Evolutionary conservation across 768 basidiomycete genomes (phyloP).

Genomic region (Trametes meyenii): DNA sequence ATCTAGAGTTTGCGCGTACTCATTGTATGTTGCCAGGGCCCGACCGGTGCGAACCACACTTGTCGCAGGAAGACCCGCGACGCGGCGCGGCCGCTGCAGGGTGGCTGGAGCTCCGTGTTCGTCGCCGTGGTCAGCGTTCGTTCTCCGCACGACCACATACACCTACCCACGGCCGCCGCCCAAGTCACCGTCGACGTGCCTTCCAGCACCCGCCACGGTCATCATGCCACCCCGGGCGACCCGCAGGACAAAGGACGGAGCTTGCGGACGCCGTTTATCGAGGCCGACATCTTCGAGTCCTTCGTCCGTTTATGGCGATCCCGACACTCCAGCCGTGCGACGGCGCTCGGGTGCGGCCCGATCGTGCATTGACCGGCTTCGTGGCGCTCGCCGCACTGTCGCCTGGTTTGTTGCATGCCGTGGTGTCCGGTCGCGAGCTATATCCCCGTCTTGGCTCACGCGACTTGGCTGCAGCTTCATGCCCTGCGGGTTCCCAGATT

Average conservation of each 20-base stretch:
- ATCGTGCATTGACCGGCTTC: slow-evolving; percentile 6
- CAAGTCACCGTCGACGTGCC: no score
- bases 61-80: no score
- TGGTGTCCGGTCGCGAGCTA: not conserved
- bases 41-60: no score
- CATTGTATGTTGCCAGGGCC: no score
- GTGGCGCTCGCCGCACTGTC: not conserved
- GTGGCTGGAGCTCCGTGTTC: no score
- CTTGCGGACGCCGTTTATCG: slow-evolving; percentile 1
- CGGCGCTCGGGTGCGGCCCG: not conserved
- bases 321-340: not conserved
- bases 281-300: not conserved
- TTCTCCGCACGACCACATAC: no score
- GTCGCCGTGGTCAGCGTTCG: no score
- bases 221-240: not conserved
- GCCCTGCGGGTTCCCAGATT: not conserved
- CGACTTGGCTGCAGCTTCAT: not conserved
- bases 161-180: no score
- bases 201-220: no score
- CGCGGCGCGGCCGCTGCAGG: no score
- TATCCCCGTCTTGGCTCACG: not conserved
- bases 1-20: no score
- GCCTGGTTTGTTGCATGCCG: not conserved
- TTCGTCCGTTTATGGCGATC: not conserved
- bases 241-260: not conserved